These are phyloP conservation scores for Austroboletus niveus DNA, from an alignment of 1,284 basidiomycete genomes.

Conservation along the genomic window DNA sequence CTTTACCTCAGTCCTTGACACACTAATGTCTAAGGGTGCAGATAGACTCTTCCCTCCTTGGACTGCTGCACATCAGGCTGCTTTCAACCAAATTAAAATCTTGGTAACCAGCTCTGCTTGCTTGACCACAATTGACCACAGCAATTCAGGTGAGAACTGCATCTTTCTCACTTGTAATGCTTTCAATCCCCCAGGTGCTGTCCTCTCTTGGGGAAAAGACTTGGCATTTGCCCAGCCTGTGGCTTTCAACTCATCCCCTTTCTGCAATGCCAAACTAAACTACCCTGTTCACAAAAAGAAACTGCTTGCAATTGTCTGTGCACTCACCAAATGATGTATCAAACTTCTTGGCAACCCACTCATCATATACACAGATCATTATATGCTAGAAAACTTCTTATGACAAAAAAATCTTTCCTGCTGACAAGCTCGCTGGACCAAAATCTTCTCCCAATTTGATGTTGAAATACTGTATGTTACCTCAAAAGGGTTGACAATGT, in stretches of 20 bases:
- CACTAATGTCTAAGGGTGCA: not conserved
- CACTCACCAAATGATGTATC: constrained; percentile 35
- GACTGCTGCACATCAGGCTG: constrained; percentile 24
- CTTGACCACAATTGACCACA: constrained; percentile 23
- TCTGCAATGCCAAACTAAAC: constrained; percentile 34
- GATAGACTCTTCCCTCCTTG: constrained; percentile 30
- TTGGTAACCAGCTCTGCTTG: constrained; percentile 29
- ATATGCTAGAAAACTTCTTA: constrained; percentile 36
- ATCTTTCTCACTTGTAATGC: constrained; percentile 41
- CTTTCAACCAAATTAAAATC: constrained; percentile 40
- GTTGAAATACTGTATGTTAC: not conserved
- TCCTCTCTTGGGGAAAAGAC: constrained; percentile 31
- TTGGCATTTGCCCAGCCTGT: constrained; percentile 33
- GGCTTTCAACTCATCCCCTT: constrained; percentile 32
- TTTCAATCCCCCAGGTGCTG: constrained; percentile 31
- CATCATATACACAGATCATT: constrained; percentile 39
- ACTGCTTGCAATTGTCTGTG: constrained; percentile 34
- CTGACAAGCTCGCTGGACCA: constrained; percentile 37
- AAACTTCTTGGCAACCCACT: constrained; percentile 36
- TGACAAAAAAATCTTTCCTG: constrained; percentile 35
- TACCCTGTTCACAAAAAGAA: constrained; percentile 41
- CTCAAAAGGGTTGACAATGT: not conserved
- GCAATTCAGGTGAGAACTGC: constrained; percentile 26
- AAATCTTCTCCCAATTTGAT: constrained; percentile 31
- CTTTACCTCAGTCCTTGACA: not conserved